Evolutionary conservation across 1,139 yeast species (phyloP).

Genomic region (Debaryomyces subglobosus): DNA sequence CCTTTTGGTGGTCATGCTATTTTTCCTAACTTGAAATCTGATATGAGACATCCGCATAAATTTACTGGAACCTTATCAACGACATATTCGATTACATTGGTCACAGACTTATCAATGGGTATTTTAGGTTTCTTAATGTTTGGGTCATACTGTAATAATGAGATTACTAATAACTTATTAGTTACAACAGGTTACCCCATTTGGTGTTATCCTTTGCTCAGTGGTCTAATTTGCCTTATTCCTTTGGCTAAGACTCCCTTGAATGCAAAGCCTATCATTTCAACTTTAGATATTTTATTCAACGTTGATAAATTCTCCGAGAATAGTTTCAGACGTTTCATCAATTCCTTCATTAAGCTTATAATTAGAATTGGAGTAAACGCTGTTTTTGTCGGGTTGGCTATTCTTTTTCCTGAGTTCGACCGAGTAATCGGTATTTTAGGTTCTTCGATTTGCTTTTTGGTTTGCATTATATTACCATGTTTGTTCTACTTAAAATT

Average conservation of each 20-base stretch:
- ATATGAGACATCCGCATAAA: constrained; percentile 57
- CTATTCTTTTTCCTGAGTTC: constrained; percentile 60
- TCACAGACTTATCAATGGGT: constrained; percentile 77
- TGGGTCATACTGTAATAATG: constrained; percentile 75
- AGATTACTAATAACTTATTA: constrained; percentile 77
- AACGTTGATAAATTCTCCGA: constrained; percentile 20
- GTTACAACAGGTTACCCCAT: constrained; percentile 72
- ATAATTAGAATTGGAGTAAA: constrained; percentile 50
- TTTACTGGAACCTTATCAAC: constrained; percentile 40
- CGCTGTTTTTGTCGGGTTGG: constrained; percentile 50
- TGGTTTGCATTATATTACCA: constrained; percentile 59
- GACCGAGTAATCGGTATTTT: constrained; percentile 58
- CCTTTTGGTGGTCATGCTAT: constrained; percentile 69
- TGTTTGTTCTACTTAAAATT: constrained; percentile 53
- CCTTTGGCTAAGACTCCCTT: constrained; percentile 90
- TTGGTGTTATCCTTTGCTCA: constrained; percentile 64
- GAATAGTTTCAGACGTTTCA: constrained; percentile 13
- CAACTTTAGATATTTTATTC: constrained; percentile 53
- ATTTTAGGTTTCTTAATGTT: constrained; percentile 86
- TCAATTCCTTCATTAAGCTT: constrained; percentile 20
- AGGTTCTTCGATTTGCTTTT: constrained; percentile 60
- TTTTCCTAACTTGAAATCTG: constrained; percentile 60
- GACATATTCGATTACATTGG: constrained; percentile 65
- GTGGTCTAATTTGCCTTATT: constrained; percentile 73
- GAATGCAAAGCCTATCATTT: constrained; percentile 82